Evolutionary conservation across 305 asterid genomes (phyloP).

Genomic region (Vinca major): DNA sequence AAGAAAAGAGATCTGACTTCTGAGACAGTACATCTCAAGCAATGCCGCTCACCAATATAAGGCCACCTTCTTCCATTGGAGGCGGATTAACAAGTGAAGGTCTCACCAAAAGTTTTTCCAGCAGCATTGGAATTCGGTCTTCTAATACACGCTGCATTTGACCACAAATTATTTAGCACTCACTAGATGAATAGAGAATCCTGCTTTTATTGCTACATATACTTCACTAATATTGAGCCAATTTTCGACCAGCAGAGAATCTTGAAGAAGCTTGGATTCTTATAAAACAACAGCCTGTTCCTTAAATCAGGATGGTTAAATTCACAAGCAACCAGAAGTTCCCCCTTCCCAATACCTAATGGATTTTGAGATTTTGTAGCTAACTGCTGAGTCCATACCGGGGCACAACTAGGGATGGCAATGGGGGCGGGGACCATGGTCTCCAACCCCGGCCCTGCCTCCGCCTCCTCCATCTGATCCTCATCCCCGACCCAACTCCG

Average conservation of each 20-base stretch:
- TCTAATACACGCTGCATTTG: conserved; percentile 82
- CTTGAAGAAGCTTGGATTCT: background rate
- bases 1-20: background rate
- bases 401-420: background rate
- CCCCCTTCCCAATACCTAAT: background rate
- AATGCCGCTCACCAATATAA: conserved; percentile 63
- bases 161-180: conserved; percentile 8
- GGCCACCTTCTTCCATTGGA: conserved; percentile 95
- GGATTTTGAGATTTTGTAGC: background rate
- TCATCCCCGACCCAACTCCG: too few species aligned
- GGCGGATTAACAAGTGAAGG: conserved; percentile 89
- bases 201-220: background rate
- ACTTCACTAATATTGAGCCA: background rate
- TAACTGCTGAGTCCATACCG: background rate
- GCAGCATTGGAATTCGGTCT: conserved; percentile 90
- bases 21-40: conserved; percentile 10
- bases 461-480: too few species aligned
- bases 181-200: background rate
- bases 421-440: too few species aligned
- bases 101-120: conserved; percentile 72
- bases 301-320: background rate
- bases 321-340: background rate
- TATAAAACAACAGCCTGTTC: background rate
- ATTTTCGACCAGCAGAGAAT: background rate
- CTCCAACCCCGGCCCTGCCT: too few species aligned